Percentiles rank a stretch among this genome's conserved stretches.
Conservation (phyloP, 2,329 filamentous ascomycete genomes). For the Pseudocercospora fijiensis region DNA sequence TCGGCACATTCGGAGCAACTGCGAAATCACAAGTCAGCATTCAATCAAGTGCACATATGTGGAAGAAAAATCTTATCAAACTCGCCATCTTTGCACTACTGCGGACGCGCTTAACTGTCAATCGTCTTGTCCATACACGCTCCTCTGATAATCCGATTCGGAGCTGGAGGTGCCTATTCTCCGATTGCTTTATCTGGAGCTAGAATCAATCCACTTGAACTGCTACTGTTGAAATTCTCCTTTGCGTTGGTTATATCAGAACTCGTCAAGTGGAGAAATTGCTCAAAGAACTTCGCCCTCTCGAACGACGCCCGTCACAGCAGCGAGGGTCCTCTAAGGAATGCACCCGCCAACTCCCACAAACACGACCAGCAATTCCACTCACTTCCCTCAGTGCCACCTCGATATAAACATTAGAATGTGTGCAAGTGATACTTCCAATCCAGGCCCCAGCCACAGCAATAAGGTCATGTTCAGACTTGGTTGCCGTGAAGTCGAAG, state of each 20-base stretch:
- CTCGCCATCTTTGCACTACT: conserved; percentile 12
- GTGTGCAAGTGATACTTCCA: background rate
- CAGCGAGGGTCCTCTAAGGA: background rate
- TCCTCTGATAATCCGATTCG: conserved; percentile 19
- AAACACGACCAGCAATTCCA: background rate
- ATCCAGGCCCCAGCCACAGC: background rate
- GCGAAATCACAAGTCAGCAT: background rate
- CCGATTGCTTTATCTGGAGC: background rate
- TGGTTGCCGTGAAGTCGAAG: background rate
- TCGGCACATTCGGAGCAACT: conserved; percentile 7
- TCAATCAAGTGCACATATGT: background rate
- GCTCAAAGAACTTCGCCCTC: background rate
- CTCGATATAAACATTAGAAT: background rate
- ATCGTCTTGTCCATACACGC: conserved; percentile 21
- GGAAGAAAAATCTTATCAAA: background rate
- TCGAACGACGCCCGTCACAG: background rate
- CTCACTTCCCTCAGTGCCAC: background rate
- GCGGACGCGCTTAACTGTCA: conserved; percentile 15
- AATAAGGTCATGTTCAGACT: background rate
- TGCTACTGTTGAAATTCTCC: background rate
- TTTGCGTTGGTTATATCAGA: background rate
- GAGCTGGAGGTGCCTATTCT: too few species aligned
- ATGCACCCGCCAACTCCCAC: background rate
- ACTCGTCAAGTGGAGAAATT: background rate
- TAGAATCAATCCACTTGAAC: background rate